Evolutionary conservation across 176 grass and related monocot genomes (phyloP), one percentile per base, ranked within the genome.

Genomic region (Urochloa ruziziensis): DNA sequence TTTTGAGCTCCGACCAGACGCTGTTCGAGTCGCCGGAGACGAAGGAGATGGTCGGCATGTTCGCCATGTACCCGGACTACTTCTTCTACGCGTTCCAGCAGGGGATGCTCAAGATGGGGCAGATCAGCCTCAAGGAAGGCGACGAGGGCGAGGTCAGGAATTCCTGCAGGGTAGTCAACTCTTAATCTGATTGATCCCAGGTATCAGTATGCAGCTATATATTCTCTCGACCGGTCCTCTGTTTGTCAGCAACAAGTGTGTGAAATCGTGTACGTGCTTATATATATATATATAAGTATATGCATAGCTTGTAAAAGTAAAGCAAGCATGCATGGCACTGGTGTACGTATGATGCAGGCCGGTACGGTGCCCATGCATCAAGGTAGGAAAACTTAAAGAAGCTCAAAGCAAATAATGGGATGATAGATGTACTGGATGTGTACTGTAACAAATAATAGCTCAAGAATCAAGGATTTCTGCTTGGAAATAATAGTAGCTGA

Each of bases 71-170:
- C 76, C 82, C 80, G 77, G 87, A 57, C 0, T 90, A 85, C 82
- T 98, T 98, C 92, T 98, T 95, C 89, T 88, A 43, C 62, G 78
- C 90, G 27, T 98, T 98, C 85, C 72, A 85, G 75, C 89, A 88
- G 77, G 96, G 93, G 53, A 93, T 98, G 91, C 29, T 82, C 48
- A 98, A 88, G 87, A 98, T 98, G 96, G 96, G 96, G 10, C 71
- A 86, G 65, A 85, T 98, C 34, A 87, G 93, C 56, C 89, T 98
- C 72, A 98, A 98, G 72, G 89, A 81, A 4, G 96, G 88, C 0
- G 61, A n/a, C 47, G 10, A 79, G 8, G 96, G 96, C 14, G 96
- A 98, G 87, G 59, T 98, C 61, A 91, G 96, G 73, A 25, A 16
- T 17, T 73, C 47, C 0, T 98, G 96, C 89, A 84, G 65, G 29